A percentile compares a stretch with the other conserved stretches of the same genome.
Evolutionary conservation across 371 early-diverging fungal genomes (phyloP).

Genomic region (Apophysomyces sp.): DNA sequence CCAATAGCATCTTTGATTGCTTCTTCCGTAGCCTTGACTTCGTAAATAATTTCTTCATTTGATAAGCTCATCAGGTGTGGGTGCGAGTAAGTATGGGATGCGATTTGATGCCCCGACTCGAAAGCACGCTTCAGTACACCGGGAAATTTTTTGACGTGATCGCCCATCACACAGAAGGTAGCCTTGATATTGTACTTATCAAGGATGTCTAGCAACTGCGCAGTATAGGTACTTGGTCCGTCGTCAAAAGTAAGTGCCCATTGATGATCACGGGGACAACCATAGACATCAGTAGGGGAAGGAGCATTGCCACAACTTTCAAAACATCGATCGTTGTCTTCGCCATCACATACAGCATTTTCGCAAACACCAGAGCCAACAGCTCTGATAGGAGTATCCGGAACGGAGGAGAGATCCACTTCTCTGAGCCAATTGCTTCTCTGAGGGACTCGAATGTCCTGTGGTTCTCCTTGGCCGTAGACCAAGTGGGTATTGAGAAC

Average conservation of each 20-base stretch:
- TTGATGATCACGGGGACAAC: constrained; percentile 24
- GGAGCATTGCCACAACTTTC: constrained; percentile 42
- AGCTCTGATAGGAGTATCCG: constrained; percentile 20
- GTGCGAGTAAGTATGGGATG: constrained; percentile 55
- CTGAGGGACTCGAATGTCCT: constrained; percentile 44
- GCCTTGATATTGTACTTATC: constrained; percentile 49
- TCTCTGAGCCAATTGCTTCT: constrained; percentile 52
- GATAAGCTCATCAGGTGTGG: constrained; percentile 42
- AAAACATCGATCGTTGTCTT: constrained; percentile 38
- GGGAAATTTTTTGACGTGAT: constrained; percentile 31
- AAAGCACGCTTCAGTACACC: constrained; percentile 41
- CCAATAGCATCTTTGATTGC: constrained; percentile 49
- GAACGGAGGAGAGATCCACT: constrained; percentile 40
- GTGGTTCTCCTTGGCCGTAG: constrained; percentile 43
- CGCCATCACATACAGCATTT: constrained; percentile 32
- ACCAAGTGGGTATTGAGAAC: background rate
- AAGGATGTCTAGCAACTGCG: constrained; percentile 53
- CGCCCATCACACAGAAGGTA: constrained; percentile 74
- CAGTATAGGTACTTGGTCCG: constrained; percentile 55
- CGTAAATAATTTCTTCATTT: constrained; percentile 38
- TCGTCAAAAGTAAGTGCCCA: constrained; percentile 68
- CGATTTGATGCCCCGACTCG: constrained; percentile 55
- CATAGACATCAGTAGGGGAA: constrained; percentile 29
- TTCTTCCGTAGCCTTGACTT: constrained; percentile 47
- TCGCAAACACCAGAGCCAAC: constrained; percentile 41